These are phyloP conservation scores for Hyaloperonospora brassicae DNA, from an alignment of 352 stramenopile species.

Conservation along the genomic window DNA sequence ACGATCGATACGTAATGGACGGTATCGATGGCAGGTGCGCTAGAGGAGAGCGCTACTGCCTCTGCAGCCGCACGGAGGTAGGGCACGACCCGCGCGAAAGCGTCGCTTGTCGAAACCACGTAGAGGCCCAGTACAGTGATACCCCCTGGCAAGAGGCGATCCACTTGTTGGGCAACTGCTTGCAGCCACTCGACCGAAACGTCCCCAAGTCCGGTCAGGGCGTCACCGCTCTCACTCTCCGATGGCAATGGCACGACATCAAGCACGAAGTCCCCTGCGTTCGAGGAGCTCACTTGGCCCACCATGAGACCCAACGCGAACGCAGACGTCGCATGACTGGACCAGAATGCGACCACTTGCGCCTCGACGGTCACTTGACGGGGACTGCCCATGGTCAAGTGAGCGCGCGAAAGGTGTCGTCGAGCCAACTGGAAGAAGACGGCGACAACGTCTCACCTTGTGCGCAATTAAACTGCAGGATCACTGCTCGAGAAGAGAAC, in stretches of 20 bases:
- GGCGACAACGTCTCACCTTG: neutral
- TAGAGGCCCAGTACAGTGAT: slow-evolving; percentile 50
- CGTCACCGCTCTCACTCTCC: slow-evolving; percentile 33
- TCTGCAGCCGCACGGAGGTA: slow-evolving; percentile 49
- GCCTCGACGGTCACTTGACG: slow-evolving; percentile 30
- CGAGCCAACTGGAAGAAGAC: neutral
- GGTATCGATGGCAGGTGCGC: slow-evolving; percentile 14
- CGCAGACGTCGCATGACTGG: slow-evolving; percentile 4
- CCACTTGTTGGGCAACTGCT: slow-evolving; percentile 60
- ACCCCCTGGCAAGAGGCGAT: slow-evolving; percentile 53
- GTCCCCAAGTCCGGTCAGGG: slow-evolving; percentile 31
- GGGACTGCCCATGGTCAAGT: slow-evolving; percentile 18
- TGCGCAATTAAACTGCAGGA: too few relatives aligned
- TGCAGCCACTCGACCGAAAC: slow-evolving; percentile 59
- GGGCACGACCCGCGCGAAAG: slow-evolving; percentile 31
- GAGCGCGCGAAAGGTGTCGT: neutral
- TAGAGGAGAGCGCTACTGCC: slow-evolving; percentile 17
- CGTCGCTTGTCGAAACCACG: slow-evolving; percentile 31
- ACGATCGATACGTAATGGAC: slow-evolving; percentile 48
- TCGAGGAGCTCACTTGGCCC: slow-evolving; percentile 38
- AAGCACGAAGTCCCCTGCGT: slow-evolving; percentile 35
- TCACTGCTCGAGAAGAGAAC: too few relatives aligned
- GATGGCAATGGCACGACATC: slow-evolving; percentile 41
- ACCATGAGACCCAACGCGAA: slow-evolving; percentile 61
- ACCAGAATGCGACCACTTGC: slow-evolving; percentile 22